phyloP scores from a whole-genome alignment of 1,139 yeast genomes.

The Zhuliangozyma blackwelliae region DNA sequence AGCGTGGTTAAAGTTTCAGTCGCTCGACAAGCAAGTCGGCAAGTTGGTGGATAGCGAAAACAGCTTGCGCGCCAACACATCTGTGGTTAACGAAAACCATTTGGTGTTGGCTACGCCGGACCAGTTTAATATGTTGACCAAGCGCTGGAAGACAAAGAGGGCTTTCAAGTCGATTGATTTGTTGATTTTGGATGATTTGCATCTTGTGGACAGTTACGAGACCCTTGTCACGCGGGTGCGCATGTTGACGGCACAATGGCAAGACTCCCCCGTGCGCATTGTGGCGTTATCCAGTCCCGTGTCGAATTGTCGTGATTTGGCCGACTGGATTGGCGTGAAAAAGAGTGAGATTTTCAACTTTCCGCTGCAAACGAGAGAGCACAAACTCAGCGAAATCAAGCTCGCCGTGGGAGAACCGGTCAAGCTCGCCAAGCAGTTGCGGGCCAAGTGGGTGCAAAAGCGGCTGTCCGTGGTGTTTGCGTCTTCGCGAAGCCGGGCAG shows the following conservation, averaged over 20 bases:
- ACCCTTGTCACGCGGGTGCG: slow-evolving; percentile 64
- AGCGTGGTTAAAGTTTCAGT: slow-evolving; percentile 51
- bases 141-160: slow-evolving; percentile 78
- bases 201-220: slow-evolving; percentile 72
- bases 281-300: slow-evolving; percentile 67
- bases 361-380: slow-evolving; percentile 55
- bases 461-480: slow-evolving; percentile 47
- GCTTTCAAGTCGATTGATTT: slow-evolving; percentile 66
- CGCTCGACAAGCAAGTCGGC: slow-evolving; percentile 41
- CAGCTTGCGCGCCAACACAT: slow-evolving; percentile 53
- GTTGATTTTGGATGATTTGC: slow-evolving; percentile 74
- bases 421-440: slow-evolving; percentile 6
- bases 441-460: not conserved
- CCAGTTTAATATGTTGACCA: slow-evolving; percentile 67
- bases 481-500: slow-evolving; percentile 50
- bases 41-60: slow-evolving; percentile 48
- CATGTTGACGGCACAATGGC: slow-evolving; percentile 62
- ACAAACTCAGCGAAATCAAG: slow-evolving; percentile 55
- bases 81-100: slow-evolving; percentile 54
- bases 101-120: slow-evolving; percentile 74
- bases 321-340: slow-evolving; percentile 81
- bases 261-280: slow-evolving; percentile 44
- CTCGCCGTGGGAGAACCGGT: slow-evolving; percentile 17
- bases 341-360: slow-evolving; percentile 62
- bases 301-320: slow-evolving; percentile 73